These are phyloP conservation scores for Ilex aquifolium DNA, from an alignment of 257 asterid species.

Conservation along the genomic window DNA sequence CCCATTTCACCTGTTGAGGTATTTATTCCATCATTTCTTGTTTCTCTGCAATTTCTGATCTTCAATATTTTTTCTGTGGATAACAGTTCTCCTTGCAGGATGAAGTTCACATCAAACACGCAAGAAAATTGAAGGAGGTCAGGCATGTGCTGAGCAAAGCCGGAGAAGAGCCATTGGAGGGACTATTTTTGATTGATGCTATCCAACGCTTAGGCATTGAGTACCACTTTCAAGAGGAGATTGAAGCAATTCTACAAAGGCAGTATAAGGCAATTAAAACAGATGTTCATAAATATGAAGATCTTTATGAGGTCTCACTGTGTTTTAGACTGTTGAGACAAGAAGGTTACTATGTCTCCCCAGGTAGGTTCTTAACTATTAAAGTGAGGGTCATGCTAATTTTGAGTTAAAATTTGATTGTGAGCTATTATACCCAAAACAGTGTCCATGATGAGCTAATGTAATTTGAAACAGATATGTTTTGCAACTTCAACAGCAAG, in stretches of 20 bases:
- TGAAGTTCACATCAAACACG: background rate
- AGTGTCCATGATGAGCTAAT: background rate
- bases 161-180: background rate
- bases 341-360: constrained; percentile 1
- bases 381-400: background rate
- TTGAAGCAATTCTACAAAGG: background rate
- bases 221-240: constrained; percentile 7
- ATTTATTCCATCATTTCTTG: too few species aligned
- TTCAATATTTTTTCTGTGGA: too few species aligned
- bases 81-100: background rate
- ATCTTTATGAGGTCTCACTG: constrained; percentile 1
- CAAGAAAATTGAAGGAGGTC: background rate
- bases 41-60: too few species aligned
- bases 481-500: background rate
- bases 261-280: background rate
- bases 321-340: constrained; percentile 13
- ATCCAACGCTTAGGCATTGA: constrained; percentile 7
- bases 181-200: constrained; percentile 1
- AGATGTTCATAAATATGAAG: background rate
- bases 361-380: background rate
- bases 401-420: background rate
- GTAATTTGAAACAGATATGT: background rate
- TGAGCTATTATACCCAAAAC: background rate
- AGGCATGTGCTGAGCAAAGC: background rate
- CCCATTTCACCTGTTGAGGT: too few species aligned